Evolutionary conservation across 2,329 filamentous ascomycete species (phyloP), one percentile per base, ranked within the genome.

Genomic region (Colletotrichum acutatum): DNA sequence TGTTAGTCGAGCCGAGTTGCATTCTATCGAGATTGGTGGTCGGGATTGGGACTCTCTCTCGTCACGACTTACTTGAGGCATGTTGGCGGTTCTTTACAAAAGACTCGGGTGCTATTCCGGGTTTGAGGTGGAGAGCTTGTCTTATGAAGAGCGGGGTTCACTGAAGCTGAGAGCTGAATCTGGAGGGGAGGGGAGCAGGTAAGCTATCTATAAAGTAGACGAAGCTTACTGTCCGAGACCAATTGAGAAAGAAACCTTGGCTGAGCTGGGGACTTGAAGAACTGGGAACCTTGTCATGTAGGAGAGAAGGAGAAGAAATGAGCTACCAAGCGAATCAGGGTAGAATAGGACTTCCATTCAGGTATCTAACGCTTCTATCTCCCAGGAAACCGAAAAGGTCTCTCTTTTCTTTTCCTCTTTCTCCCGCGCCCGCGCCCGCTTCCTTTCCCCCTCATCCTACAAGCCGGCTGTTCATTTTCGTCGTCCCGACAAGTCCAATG

Each of bases 51-150:
- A 12, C 5, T 32, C n/a, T n/a, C n/a, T 46, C 22, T 53, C 56
- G 1, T n/a, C 19, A 32, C 16, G 57, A 71, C 78, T 69, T 76
- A 82, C 80, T 75, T 82, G 72, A 74, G 80, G 80, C 80, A 82
- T 82, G 66, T 78, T 81, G 80, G 72, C 75, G 73, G 76, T 49
- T 75, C 8, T 66, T 53, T 61, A 56, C 53, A 49, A 19, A 49
- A 49, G 42, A n/a, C 19, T 49, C 42, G 53, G 49, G 32, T 37
- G 42, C 37, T 52, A 60, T 66, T 58, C 30, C 42, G 3, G 24
- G 49, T 32, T 28, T 46, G 62, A 42, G 61, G 28, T 65, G 62
- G 49, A 58, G 64, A 24, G 42, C 42, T 46, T 49, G 42, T n/a
- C 16, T n/a, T 3, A 19, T 49, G 42, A 49, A 49, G 42, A 49